Base-by-base conservation (phyloP, 441 rosid genomes). In the Daphne laureola region DNA sequence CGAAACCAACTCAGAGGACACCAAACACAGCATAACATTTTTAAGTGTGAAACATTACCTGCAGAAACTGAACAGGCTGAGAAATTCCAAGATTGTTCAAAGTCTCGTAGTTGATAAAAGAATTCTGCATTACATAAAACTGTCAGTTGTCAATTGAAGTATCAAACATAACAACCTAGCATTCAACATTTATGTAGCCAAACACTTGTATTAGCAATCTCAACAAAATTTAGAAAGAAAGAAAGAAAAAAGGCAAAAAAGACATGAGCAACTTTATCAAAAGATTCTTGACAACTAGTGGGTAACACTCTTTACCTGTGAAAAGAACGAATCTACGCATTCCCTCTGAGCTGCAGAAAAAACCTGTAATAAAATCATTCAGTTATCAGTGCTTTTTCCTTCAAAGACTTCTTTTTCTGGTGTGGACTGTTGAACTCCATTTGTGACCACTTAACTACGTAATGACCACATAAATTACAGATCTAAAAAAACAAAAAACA, bases 261-360 rank as follows among this genome's bases (percentile, higher is more conserved):
- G 36, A 31, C 6, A 31, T 31, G 36, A 31, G 36, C 9, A 31
- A 8, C 36, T 31, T 31, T 31, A 5, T 5, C 36, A 67, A 55
- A 49, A 51, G 2, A 21, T 21, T 43, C 23, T 31, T 42, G 54
- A 55, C 25, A 25, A 4, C 51, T 15, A 51, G 36, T 61, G 65
- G 51, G 23, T 42, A 54, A 48, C 40, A 51, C 53, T 52, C 12
- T 75, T 64, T 60, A 92, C 98, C 98, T 89, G 98, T 17, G 96
- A 92, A 64, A 86, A 89, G 68, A 78, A 81, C 46, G 98, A 89
- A 71, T 86, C 96, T 23, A 89, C 76, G 38, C 98, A 86, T 70
- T 92, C 97, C 78, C 75, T 86, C 71, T 92, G 98, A 56, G 96
- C 96, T 70, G 52, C 67, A 51, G 97, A 84, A 66, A 92, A 92